Evolutionary conservation across 2,329 filamentous ascomycete genomes (phyloP).

Genomic region (Scolecobasidium constrictum): DNA sequence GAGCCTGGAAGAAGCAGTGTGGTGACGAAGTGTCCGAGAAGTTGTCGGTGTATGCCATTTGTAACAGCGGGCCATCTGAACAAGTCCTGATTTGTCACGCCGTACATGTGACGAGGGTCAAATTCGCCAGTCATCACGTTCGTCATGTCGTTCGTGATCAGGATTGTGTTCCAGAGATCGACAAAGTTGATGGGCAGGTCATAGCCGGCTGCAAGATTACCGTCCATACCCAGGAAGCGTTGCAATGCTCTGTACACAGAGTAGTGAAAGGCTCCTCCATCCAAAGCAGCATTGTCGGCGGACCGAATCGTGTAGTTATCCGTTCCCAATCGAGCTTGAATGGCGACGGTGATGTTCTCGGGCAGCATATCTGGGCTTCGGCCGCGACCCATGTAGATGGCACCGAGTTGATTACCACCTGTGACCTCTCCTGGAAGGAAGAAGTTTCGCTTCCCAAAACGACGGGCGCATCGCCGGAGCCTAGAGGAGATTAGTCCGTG

Average conservation of each 20-base stretch:
- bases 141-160: slow-evolving; percentile 46
- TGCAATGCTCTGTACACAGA: slow-evolving; percentile 48
- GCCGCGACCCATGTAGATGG: slow-evolving; percentile 49
- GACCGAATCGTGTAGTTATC: slow-evolving; percentile 42
- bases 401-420: slow-evolving; percentile 48
- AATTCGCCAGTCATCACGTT: slow-evolving; percentile 50
- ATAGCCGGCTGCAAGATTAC: slow-evolving; percentile 42
- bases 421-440: slow-evolving; percentile 53
- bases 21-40: slow-evolving; percentile 48
- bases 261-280: slow-evolving; percentile 51
- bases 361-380: slow-evolving; percentile 36
- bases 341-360: slow-evolving; percentile 33
- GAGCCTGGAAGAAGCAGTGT: slow-evolving; percentile 51
- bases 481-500: too few species aligned
- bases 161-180: slow-evolving; percentile 42
- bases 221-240: slow-evolving; percentile 48
- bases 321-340: slow-evolving; percentile 27
- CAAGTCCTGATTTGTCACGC: slow-evolving; percentile 55
- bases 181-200: slow-evolving; percentile 43
- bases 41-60: slow-evolving; percentile 45
- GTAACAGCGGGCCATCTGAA: slow-evolving; percentile 51
- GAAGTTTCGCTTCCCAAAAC: slow-evolving; percentile 49
- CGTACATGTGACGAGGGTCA: slow-evolving; percentile 55
- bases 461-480: slow-evolving; percentile 24
- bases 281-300: slow-evolving; percentile 40